These are phyloP conservation scores for Kwoniella bestiolae DNA, from an alignment of 768 basidiomycete genomes.

Conservation along the genomic window DNA sequence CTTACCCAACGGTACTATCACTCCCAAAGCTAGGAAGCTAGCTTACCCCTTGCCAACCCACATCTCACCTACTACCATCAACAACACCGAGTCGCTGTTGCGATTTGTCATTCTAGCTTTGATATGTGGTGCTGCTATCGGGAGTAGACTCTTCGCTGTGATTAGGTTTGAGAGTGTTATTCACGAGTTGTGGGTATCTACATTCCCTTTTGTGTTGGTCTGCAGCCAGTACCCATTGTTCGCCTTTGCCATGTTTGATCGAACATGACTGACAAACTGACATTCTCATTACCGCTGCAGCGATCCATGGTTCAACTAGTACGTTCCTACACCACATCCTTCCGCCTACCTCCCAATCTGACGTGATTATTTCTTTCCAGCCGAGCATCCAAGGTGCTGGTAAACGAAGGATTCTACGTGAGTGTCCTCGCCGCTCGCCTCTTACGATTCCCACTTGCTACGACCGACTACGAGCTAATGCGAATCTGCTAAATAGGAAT, in stretches of 20 bases:
- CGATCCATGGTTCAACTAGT: constrained; percentile 99
- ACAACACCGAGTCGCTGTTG: constrained; percentile 86
- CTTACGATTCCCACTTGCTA: too few species aligned
- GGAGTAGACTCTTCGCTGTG: constrained; percentile 95
- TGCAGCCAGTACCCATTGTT: too few species aligned
- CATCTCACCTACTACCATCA: constrained; percentile 63
- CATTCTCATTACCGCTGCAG: too few species aligned
- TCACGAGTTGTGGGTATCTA: constrained; percentile 88
- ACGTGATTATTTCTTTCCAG: constrained; percentile 59
- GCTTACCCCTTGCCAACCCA: constrained; percentile 54
- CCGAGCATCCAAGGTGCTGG: constrained; percentile 88
- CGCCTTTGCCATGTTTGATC: too few species aligned
- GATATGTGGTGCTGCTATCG: constrained; percentile 92
- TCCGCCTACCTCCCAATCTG: neutral
- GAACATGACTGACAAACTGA: too few species aligned
- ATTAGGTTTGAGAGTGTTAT: constrained; percentile 99
- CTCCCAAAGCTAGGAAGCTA: constrained; percentile 21
- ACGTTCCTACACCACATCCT: constrained; percentile 57
- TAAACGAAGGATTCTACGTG: constrained; percentile 93
- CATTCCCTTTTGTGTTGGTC: neutral
- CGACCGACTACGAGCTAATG: too few species aligned
- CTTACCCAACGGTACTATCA: neutral
- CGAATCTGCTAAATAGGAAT: constrained; percentile 68
- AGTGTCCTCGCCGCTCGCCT: too few species aligned
- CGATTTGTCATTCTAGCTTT: constrained; percentile 85